Evolutionary conservation across 2,329 filamentous ascomycete genomes (phyloP), one percentile per base, ranked within the genome.

Genomic region (Neofusicoccum kwambonambiense): DNA sequence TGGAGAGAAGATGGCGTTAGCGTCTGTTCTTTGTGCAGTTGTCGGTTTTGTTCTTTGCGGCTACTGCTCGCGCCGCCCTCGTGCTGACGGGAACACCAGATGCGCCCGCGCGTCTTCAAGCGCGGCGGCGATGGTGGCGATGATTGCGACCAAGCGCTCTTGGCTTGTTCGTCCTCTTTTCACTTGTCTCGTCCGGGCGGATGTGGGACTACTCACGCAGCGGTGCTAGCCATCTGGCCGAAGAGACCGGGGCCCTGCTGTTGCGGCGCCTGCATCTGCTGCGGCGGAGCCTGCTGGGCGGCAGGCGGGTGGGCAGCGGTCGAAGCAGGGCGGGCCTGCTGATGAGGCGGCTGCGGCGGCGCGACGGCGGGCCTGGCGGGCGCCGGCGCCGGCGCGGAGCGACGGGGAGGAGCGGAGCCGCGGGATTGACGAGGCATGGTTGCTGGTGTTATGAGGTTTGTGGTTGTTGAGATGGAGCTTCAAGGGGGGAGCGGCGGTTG

Each of bases 171-270:
- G 12, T 27, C 44, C 27, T 31, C 47, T 49, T 31, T 27, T 35
- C 39, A 9, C 27, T 12, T 49, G 45, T 13, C 31, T 54, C 35
- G 34, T 41, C 15, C 13, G 12, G 42, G n/a, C n/a, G 54, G 31
- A 47, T 17, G 9, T 17, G 27, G 50, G 22, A 45, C 31, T 31
- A 89, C 93, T 83, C 89, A 98, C 94, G 95, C 95, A 78, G 95
- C 95, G 65, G 95, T 99, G 76, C 89, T 93, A 70, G 95, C 95
- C 91, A 99, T 97, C 85, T 98, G 92, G 66, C 92, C 94, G 72
- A 99, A 92, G 11, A 99, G 85, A 69, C 95, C 94, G 4, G 92
- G 89, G 34, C 93, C 91, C 70, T 89, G 84, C 62, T 82, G 81
- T 57, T 75, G 76, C n/a, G 72, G 72, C 37, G 77, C 73, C 61